phyloP scores from a whole-genome alignment of 2,329 filamentous ascomycete species.

The Pyricularia sp. region DNA sequence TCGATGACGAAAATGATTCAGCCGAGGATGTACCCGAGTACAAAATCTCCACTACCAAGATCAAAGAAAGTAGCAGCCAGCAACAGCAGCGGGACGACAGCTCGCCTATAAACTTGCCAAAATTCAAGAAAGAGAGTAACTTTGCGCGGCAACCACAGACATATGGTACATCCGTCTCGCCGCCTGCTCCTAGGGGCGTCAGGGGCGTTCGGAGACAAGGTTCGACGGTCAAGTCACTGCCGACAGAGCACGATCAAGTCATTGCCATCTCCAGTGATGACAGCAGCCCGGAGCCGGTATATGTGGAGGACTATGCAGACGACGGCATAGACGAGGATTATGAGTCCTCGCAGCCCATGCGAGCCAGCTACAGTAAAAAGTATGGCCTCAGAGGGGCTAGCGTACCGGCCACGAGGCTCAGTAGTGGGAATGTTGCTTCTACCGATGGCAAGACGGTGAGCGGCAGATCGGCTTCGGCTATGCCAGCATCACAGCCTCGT shows the following conservation, averaged over 20 bases:
- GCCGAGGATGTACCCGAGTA: neutral
- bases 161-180: neutral
- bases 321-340: conserved; percentile 22
- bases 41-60: neutral
- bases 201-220: neutral
- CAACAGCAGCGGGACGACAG: neutral
- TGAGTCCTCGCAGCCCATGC: neutral
- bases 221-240: conserved; percentile 8
- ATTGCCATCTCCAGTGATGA: conserved; percentile 17
- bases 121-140: neutral
- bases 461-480: neutral
- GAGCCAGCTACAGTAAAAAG: conserved; percentile 7
- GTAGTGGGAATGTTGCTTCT: neutral
- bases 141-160: neutral
- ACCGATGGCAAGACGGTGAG: neutral
- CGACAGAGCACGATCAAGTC: conserved; percentile 23
- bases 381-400: neutral
- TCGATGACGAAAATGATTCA: conserved; percentile 17
- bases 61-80: conserved; percentile 1
- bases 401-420: neutral
- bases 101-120: neutral
- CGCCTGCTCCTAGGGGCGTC: neutral
- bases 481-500: neutral
- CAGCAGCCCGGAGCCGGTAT: conserved; percentile 18
- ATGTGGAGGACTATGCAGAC: conserved; percentile 23